Evolutionary conservation across 1,284 basidiomycete species (phyloP).

Genomic region (Leccinum variabile): DNA sequence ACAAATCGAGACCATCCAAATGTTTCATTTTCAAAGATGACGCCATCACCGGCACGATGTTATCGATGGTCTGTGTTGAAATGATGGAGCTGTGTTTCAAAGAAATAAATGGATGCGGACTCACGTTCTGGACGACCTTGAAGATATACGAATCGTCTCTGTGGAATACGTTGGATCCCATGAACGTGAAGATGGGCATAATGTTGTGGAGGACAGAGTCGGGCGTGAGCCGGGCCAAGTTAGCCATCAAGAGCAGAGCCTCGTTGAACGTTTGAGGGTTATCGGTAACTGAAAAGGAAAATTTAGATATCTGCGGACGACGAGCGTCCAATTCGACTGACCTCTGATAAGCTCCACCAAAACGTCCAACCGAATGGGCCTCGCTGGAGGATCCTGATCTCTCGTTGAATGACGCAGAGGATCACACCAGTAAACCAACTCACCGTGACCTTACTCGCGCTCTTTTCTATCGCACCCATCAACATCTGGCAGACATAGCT

Average conservation of each 20-base stretch:
- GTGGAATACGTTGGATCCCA: slow-evolving; percentile 96
- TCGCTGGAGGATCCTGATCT: slow-evolving; percentile 47
- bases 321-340: slow-evolving; percentile 37
- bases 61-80: slow-evolving; percentile 76
- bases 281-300: slow-evolving; percentile 58
- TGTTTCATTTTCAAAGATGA: slow-evolving; percentile 66
- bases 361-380: slow-evolving; percentile 69
- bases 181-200: slow-evolving; percentile 99
- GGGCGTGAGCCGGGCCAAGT: slow-evolving; percentile 81
- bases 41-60: slow-evolving; percentile 92
- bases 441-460: slow-evolving; percentile 63
- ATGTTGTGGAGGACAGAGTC: slow-evolving; percentile 92
- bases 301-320: slow-evolving; percentile 5
- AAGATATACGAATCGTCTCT: slow-evolving; percentile 96
- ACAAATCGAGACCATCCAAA: slow-evolving; percentile 55
- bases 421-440: slow-evolving; percentile 16
- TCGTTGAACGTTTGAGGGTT: slow-evolving; percentile 97
- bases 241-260: slow-evolving; percentile 87
- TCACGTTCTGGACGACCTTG: slow-evolving; percentile 89
- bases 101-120: background rate
- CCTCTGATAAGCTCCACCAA: slow-evolving; percentile 86
- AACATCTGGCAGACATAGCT: slow-evolving; percentile 86
- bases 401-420: slow-evolving; percentile 10
- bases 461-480: slow-evolving; percentile 77
- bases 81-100: slow-evolving; percentile 4